phyloP scores from a whole-genome alignment of 495 filamentous ascomycete genomes.

The Hypomontagnella monticulosa region DNA sequence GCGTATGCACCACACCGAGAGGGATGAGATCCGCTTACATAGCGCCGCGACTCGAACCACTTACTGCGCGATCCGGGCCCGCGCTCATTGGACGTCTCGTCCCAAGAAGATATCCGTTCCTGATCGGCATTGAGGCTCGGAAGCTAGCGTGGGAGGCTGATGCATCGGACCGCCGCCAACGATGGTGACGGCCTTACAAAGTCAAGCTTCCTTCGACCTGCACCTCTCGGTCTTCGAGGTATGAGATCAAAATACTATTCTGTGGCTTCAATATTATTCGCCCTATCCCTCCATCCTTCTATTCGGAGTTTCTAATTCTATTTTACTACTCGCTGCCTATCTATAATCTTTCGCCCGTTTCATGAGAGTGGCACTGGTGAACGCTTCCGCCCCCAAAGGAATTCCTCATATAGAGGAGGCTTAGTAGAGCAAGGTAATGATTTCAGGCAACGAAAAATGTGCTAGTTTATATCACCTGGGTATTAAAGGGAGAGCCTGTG shows the following conservation, averaged over 20 bases:
- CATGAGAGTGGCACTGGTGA: neutral
- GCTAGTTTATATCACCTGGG: neutral
- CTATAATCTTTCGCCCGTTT: neutral
- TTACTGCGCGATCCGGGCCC: constrained; percentile 5
- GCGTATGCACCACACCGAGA: constrained; percentile 21
- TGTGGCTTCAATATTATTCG: too few species aligned
- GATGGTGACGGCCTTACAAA: neutral
- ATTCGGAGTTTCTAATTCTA: neutral
- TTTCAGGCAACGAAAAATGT: neutral
- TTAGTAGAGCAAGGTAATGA: neutral
- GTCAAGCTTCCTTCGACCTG: too few species aligned
- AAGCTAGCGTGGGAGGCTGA: constrained; percentile 18
- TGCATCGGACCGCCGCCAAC: constrained; percentile 20
- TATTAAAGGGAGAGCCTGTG: neutral
- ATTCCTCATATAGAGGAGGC: neutral
- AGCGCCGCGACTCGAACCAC: constrained; percentile 20
- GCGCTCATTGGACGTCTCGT: neutral
- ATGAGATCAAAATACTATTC: too few species aligned
- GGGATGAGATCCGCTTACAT: constrained; percentile 9
- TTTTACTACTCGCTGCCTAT: neutral
- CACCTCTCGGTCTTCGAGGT: too few species aligned
- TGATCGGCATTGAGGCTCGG: constrained; percentile 28
- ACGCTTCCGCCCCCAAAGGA: too few species aligned
- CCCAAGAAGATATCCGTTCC: constrained; percentile 7
- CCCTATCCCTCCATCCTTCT: too few species aligned